Percentiles rank a stretch among this genome's conserved stretches.
Conservation (phyloP, 768 basidiomycete species). For the Tricholoma terreum region DNA sequence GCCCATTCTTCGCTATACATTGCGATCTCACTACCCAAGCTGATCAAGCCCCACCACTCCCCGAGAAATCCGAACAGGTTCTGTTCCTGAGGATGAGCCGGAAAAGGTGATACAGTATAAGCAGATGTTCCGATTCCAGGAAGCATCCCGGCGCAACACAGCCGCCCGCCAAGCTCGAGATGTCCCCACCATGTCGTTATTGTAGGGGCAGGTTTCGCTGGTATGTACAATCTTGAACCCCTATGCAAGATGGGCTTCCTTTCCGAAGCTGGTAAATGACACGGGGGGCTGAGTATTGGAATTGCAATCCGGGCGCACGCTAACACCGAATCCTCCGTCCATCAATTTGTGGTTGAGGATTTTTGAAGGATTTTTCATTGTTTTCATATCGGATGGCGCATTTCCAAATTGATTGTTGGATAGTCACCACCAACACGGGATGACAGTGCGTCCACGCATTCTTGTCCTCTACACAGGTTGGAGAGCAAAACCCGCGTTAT, state of each 20-base stretch:
- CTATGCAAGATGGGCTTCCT: conserved; percentile 2
- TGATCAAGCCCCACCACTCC: too few species aligned
- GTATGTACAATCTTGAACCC: conserved; percentile 7
- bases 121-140: too few species aligned
- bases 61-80: too few species aligned
- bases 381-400: too few species aligned
- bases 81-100: too few species aligned
- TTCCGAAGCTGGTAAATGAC: conserved; percentile 11
- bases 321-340: conserved; percentile 11
- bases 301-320: conserved; percentile 13
- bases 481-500: conserved; percentile 7
- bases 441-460: conserved; percentile 4
- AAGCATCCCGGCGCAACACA: too few species aligned
- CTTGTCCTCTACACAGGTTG: conserved; percentile 14
- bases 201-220: conserved; percentile 17
- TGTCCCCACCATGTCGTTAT: too few species aligned
- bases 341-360: conserved; percentile 12
- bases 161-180: too few species aligned
- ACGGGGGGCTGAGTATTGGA: conserved; percentile 16
- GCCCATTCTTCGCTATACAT: background rate
- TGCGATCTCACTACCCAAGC: too few species aligned
- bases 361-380: conserved; percentile 9
- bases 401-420: conserved; percentile 9
- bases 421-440: conserved; percentile 7
- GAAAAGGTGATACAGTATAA: too few species aligned